Evolutionary conservation across 441 rosid species (phyloP).

Genomic region (Kokia cookei): DNA sequence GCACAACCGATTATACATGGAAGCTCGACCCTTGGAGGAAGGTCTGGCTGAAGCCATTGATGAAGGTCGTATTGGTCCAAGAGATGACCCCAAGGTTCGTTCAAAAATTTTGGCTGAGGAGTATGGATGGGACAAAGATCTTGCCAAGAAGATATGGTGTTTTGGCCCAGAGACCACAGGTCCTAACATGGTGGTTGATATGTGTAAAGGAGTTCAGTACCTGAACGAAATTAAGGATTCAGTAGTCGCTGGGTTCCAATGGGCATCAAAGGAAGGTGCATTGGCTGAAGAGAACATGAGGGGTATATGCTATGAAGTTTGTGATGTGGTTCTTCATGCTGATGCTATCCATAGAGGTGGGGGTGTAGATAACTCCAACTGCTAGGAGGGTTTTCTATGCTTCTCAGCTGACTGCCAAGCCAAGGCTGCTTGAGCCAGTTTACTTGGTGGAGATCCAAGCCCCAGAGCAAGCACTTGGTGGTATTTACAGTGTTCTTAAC

Average conservation of each 20-base stretch:
- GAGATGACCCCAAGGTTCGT: constrained; percentile 13
- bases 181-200: constrained; percentile 15
- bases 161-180: constrained; percentile 18
- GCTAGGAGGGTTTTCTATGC: constrained; percentile 16
- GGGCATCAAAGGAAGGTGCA: constrained; percentile 18
- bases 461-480: constrained; percentile 12
- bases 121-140: constrained; percentile 15
- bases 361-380: constrained; percentile 16
- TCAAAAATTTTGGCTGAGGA: constrained; percentile 12
- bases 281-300: constrained; percentile 13
- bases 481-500: constrained; percentile 15
- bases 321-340: constrained; percentile 16
- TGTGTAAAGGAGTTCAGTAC: constrained; percentile 20
- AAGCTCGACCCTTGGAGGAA: constrained; percentile 16
- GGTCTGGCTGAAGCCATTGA: constrained; percentile 16
- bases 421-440: constrained; percentile 16
- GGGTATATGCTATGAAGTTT: constrained; percentile 11
- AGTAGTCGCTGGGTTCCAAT: constrained; percentile 17
- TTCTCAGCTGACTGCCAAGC: constrained; percentile 13
- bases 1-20: constrained; percentile 20
- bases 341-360: constrained; percentile 18
- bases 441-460: constrained; percentile 18
- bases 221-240: constrained; percentile 18
- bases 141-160: constrained; percentile 15
- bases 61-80: constrained; percentile 14